Evolutionary conservation across 495 filamentous ascomycete genomes (phyloP), one percentile per base, ranked within the genome.

Genomic region (Apiosordaria backusii): DNA sequence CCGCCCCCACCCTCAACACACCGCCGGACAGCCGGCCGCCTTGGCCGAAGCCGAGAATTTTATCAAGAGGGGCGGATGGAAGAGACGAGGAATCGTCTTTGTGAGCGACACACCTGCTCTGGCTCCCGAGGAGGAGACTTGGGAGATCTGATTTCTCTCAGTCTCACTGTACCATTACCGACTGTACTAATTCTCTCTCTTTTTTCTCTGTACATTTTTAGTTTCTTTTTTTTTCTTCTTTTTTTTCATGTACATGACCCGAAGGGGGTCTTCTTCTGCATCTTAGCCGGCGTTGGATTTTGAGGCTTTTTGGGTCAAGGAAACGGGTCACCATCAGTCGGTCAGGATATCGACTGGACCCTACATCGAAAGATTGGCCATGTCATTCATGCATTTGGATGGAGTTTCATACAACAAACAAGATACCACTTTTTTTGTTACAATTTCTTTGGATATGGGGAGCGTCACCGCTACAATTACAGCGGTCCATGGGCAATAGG

Each of bases 51-150:
- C 70, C 40, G 79, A 81, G 19, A 68, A 76, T 24, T 78, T 79
- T 55, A 68, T 82, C 16, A 80, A 78, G 71, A 72, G 81, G 0
- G 81, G 80, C 15, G 80, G 74, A 15, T 83, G 81, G 81, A 83
- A 83, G 73, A 71, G 81, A 22, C 65, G 77, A 21, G 81, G 81
- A 27, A 80, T 83, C 63, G 77, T 83, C 62, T 83, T 83, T 68
- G 70, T 73, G 13, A 61, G 26, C 24, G 66, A 74, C 23, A 72
- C 73, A n/a, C 61, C 60, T 9, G 50, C 58, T 35, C 50, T 68
- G 64, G 71, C 69, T 1, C 58, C 60, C 24, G 73, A 72, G 63
- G 72, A 75, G n/a, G 74, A 76, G 57, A 57, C 50, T 13, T 76
- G 71, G 29, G 71, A 76, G 74, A 74, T 50, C 29, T 71, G 50